Evolutionary conservation across 2,329 filamentous ascomycete genomes (phyloP).

Genomic region (Ceratocystis cacaofunesta): DNA sequence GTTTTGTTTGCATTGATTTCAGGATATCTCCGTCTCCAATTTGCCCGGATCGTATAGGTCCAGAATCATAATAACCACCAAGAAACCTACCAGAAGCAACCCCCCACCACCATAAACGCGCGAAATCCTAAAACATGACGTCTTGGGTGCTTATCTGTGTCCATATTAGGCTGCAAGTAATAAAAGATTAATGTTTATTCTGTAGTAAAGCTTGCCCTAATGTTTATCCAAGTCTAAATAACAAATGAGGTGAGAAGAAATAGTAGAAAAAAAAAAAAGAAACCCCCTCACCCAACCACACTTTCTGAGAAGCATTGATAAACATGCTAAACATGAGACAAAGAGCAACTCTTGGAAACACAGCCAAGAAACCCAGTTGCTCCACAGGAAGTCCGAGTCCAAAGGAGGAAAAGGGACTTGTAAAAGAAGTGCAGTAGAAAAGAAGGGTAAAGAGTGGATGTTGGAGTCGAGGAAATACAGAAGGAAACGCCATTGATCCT

Average conservation of each 20-base stretch:
- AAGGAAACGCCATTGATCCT: neutral
- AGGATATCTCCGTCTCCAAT: too few relatives aligned
- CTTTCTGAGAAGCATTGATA: neutral
- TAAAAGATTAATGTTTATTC: slow-evolving; percentile 2
- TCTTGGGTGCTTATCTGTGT: neutral
- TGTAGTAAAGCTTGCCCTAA: slow-evolving; percentile 5
- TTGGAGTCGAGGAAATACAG: neutral
- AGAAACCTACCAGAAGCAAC: neutral
- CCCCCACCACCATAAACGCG: neutral
- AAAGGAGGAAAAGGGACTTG: neutral
- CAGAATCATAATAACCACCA: too few relatives aligned
- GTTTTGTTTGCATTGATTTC: too few relatives aligned
- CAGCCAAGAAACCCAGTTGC: neutral
- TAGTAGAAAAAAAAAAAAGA: neutral
- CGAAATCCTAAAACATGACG: neutral
- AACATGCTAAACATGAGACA: slow-evolving; percentile 1
- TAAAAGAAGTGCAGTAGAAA: neutral
- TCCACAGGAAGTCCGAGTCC: neutral
- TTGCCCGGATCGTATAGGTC: too few relatives aligned
- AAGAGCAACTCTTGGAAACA: neutral
- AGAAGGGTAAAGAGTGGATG: neutral
- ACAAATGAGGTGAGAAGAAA: neutral
- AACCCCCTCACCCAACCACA: neutral
- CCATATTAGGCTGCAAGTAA: neutral
- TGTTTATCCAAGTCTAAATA: slow-evolving; percentile 6